Conservation (phyloP, 2,329 filamentous ascomycete genomes). For the Claviceps digitariae region DNA sequence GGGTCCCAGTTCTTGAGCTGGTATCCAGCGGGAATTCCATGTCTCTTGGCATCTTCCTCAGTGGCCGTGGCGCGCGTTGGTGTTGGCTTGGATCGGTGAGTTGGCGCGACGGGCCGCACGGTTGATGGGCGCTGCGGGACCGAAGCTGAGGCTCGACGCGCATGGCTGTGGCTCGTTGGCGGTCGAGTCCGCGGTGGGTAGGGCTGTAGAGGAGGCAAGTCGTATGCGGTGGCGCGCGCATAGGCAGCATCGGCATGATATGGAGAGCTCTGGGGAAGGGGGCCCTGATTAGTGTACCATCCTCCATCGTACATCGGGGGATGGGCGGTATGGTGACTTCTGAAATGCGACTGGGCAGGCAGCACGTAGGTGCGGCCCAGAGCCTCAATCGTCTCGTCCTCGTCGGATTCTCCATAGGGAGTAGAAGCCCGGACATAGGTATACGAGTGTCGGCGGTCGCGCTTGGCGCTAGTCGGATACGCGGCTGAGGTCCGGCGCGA, state of each 20-base stretch:
- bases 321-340: constrained; percentile 17
- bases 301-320: constrained; percentile 34
- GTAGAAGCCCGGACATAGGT: constrained; percentile 46
- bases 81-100: constrained; percentile 16
- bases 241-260: constrained; percentile 24
- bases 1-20: constrained; percentile 98
- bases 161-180: constrained; percentile 29
- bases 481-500: constrained; percentile 26
- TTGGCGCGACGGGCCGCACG: constrained; percentile 27
- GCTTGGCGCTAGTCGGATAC: constrained; percentile 23
- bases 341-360: constrained; percentile 32
- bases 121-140: constrained; percentile 40
- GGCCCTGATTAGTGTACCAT: constrained; percentile 45
- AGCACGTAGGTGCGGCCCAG: constrained; percentile 38
- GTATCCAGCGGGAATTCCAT: constrained; percentile 77
- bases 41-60: constrained; percentile 44
- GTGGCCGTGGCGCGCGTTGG: constrained; percentile 35
- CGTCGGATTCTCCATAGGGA: constrained; percentile 49
- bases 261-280: constrained; percentile 36
- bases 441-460: constrained; percentile 43
- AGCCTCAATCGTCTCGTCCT: constrained; percentile 46
- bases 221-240: constrained; percentile 21
- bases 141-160: constrained; percentile 34
- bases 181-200: constrained; percentile 18
- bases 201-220: constrained; percentile 29